Evolutionary conservation across 352 stramenopile species (phyloP), one percentile per base, ranked within the genome.

Genomic region (Phytophthora pisi): DNA sequence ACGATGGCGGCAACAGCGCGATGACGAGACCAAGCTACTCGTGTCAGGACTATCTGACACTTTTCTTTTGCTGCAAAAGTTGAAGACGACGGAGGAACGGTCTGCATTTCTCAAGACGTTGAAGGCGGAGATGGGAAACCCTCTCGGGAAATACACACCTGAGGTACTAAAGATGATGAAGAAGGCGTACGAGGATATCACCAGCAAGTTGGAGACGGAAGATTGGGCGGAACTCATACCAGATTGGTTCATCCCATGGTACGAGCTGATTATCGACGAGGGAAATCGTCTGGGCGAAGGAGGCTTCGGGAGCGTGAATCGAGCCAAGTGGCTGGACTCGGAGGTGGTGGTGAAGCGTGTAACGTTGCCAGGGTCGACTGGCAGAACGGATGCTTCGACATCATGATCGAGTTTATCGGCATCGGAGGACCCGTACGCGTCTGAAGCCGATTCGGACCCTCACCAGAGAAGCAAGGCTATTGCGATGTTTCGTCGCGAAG

Each of bases 31-130:
- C 13, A 36, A 51, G 18, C 13, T 10, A 9, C 26, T 49, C 2
- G 56, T 55, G 31, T 40, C 56, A 6, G 46, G 30, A 11, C 18
- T 40, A 15, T 58, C 49, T 1, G 34, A 64, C 23, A 38, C 31
- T 38, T 55, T 31, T 9, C 45, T 56, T 47, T 11, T 64, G 20
- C 34, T 64, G 34, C 45, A 51, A 9, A 26, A 51, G 43, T 65
- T 65, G 24, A 65, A 57, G 7, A 40, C 45, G 8, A 10, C 7
- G 3, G 56, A 54, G 34, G 45, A 63, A 10, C 45, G 45, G 9
- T 11, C 31, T 10, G 30, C 56, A 6, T 49, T 40, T 49, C 30
- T 63, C 5, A 63, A 18, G 20, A 28, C 46, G 0, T 26, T 63
- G 18, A 47, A 55, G 28, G 4, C 10, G 10, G 57, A 65, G 49